Evolutionary conservation across 129 eudicot genomes (phyloP).

Genomic region (Mikania micrantha): DNA sequence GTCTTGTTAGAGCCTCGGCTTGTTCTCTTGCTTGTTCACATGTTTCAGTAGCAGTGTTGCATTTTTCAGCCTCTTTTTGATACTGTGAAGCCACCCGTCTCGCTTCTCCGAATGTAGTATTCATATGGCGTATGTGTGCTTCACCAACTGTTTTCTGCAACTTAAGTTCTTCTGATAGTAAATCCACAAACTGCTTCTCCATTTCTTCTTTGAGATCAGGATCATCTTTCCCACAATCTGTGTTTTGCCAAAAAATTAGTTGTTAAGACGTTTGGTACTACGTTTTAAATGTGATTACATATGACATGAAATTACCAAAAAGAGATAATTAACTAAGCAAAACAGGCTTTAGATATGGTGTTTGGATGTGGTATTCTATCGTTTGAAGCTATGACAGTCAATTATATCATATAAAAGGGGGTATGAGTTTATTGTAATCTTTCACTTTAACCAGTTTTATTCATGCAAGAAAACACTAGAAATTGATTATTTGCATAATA

Average conservation of each 20-base stretch:
- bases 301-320: neutral
- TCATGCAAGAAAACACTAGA: neutral
- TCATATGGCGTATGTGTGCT: conserved; percentile 70
- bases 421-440: too few relatives aligned
- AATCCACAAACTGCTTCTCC: conserved; percentile 80
- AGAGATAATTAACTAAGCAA: neutral
- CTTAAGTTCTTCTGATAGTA: conserved; percentile 66
- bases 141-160: conserved; percentile 50
- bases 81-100: conserved; percentile 65
- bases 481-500: neutral
- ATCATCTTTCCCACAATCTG: conserved; percentile 84
- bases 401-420: neutral
- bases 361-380: neutral
- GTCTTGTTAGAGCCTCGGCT: conserved; percentile 47
- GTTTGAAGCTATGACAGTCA: neutral
- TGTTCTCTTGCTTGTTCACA: conserved; percentile 75
- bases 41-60: conserved; percentile 75
- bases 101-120: conserved; percentile 69
- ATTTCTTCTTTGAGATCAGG: conserved; percentile 85
- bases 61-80: conserved; percentile 82
- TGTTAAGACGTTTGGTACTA: neutral
- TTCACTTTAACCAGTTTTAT: too few relatives aligned
- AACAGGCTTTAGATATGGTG: neutral
- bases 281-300: neutral
- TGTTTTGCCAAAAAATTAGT: neutral